A percentile compares a stretch with the other conserved stretches of the same genome.
These are phyloP conservation scores for Eragrostis nindensis DNA, from an alignment of 176 grass and related monocot species.

Conservation along the genomic window DNA sequence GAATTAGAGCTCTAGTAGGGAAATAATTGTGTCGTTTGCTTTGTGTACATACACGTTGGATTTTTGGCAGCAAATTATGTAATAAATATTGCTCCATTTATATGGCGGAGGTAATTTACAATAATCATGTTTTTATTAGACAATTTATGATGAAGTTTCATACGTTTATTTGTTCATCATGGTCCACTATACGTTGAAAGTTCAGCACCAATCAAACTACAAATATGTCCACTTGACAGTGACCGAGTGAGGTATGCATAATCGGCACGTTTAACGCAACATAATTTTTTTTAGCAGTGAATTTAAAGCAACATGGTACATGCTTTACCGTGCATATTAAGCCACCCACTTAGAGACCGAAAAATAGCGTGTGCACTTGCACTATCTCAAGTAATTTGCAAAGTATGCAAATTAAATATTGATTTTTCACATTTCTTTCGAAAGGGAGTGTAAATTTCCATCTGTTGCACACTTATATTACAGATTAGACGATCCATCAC, in stretches of 20 bases:
- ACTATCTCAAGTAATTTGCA: not conserved
- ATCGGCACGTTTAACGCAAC: not conserved
- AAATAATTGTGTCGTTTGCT: not conserved
- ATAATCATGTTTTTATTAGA: not conserved
- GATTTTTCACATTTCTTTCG: not conserved
- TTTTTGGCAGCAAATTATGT: not conserved
- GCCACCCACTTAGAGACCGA: not conserved
- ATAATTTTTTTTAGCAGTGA: no score
- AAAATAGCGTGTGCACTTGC: conserved; percentile 8
- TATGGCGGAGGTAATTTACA: not conserved
- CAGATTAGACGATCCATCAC: not conserved
- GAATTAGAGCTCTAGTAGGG: not conserved
- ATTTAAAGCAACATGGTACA: no score
- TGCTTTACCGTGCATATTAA: conserved; percentile 8
- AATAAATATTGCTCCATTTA: no score
- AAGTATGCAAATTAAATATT: not conserved
- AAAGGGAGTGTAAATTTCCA: not conserved
- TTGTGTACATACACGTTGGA: not conserved
- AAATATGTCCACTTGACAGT: not conserved
- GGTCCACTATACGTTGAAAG: not conserved
- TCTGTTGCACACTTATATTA: not conserved
- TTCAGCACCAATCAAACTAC: not conserved
- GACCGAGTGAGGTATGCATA: not conserved
- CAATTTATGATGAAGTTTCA: not conserved
- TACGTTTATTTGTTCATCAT: not conserved